phyloP scores from a whole-genome alignment of 169 alveolate genomes.

The Cryptosporidium ubiquitum region DNA sequence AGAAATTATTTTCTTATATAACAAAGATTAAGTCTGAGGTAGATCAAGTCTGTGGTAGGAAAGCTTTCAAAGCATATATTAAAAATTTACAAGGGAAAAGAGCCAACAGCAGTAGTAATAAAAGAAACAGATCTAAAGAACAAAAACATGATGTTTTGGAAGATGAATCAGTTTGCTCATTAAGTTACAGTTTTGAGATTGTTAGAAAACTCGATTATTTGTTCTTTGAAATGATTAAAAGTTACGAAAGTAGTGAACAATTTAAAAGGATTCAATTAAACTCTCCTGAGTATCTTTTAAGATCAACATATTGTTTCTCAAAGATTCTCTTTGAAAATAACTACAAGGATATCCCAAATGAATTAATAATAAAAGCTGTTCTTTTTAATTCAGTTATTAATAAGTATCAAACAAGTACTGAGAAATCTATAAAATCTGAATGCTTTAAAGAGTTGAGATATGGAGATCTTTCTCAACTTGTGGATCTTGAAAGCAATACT shows the following conservation, averaged over 20 bases:
- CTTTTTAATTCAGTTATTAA: neutral
- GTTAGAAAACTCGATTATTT: neutral
- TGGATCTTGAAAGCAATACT: neutral
- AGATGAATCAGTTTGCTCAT: neutral
- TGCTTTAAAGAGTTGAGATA: neutral
- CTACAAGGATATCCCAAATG: constrained; percentile 27
- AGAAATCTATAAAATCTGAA: neutral
- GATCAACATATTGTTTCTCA: constrained; percentile 34
- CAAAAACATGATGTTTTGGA: neutral
- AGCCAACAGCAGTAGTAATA: neutral
- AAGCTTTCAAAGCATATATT: neutral
- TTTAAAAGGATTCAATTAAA: neutral
- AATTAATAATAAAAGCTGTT: neutral
- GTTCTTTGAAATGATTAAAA: neutral
- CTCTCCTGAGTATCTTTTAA: constrained; percentile 27
- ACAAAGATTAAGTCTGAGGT: constrained; percentile 1
- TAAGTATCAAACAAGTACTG: neutral
- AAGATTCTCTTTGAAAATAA: neutral
- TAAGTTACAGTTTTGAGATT: constrained; percentile 20
- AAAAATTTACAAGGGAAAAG: neutral
- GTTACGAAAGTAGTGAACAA: neutral
- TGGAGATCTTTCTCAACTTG: constrained; percentile 3
- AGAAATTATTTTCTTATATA: neutral
- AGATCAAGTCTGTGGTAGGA: neutral
- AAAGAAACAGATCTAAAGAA: neutral